Evolutionary conservation across 495 filamentous ascomycete genomes (phyloP).

Genomic region (Neurospora sp.): DNA sequence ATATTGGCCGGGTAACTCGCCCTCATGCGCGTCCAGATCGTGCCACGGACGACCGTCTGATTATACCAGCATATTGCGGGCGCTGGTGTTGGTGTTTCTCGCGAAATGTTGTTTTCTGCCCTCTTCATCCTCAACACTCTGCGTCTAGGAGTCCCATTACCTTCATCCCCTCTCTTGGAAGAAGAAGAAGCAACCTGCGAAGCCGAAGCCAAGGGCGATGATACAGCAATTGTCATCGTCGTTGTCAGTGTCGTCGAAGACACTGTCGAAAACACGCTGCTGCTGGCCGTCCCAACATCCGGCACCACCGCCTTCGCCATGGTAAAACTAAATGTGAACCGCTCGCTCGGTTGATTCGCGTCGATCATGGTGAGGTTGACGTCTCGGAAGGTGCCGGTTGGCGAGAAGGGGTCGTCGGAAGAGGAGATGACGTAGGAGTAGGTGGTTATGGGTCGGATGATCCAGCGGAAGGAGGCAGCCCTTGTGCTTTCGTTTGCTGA

Average conservation of each 20-base stretch:
- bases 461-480: slow-evolving; percentile 45
- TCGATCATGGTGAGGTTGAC: slow-evolving; percentile 69
- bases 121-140: neutral
- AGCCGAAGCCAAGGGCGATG: neutral
- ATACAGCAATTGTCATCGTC: neutral
- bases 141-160: neutral
- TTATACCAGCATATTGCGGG: slow-evolving; percentile 39
- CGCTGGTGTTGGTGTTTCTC: neutral
- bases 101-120: neutral
- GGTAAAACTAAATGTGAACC: slow-evolving; percentile 38
- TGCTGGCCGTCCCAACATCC: neutral
- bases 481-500: slow-evolving; percentile 1
- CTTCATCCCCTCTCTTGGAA: neutral
- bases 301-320: slow-evolving; percentile 37
- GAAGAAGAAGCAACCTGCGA: neutral
- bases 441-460: slow-evolving; percentile 25
- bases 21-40: slow-evolving; percentile 41
- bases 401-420: slow-evolving; percentile 42
- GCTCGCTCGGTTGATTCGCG: slow-evolving; percentile 50
- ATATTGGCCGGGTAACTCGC: slow-evolving; percentile 26
- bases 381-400: slow-evolving; percentile 57
- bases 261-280: neutral
- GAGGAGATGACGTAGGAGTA: slow-evolving; percentile 34
- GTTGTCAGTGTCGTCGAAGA: neutral
- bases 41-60: slow-evolving; percentile 35